Evolutionary conservation across 331 rosid species (phyloP).

Genomic region (Quercus lobata): DNA sequence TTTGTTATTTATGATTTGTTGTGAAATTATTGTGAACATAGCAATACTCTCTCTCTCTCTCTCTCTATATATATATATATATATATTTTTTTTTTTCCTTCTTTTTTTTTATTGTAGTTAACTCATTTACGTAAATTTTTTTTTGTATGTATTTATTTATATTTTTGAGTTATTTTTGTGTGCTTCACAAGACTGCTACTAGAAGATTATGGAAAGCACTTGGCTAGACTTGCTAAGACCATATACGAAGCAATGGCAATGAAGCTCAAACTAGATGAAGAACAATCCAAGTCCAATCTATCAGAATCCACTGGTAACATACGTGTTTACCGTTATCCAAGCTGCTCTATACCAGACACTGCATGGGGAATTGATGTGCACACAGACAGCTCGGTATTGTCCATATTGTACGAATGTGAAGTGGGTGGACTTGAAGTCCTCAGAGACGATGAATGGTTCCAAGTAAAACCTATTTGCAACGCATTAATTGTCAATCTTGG

Average conservation of each 20-base stretch:
- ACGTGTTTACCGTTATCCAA: conserved; percentile 61
- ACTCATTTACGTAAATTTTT: not conserved
- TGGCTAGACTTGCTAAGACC: conserved; percentile 31
- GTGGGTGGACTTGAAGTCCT: conserved; percentile 51
- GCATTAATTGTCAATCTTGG: conserved; percentile 68
- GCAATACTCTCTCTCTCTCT: too few species aligned
- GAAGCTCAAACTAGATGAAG: conserved; percentile 27
- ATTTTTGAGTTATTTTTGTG: not conserved
- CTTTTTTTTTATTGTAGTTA: too few species aligned
- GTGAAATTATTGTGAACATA: too few species aligned
- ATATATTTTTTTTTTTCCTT: accelerated
- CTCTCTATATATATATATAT: too few species aligned
- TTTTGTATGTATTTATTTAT: not conserved
- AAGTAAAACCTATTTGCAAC: conserved; percentile 37
- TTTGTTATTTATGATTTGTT: too few species aligned
- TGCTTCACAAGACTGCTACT: conserved; percentile 24
- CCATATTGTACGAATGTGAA: conserved; percentile 43
- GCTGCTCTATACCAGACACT: not conserved
- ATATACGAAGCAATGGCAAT: conserved; percentile 32
- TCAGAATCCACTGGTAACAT: conserved; percentile 31
- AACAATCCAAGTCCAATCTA: conserved; percentile 8
- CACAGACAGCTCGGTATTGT: conserved; percentile 58
- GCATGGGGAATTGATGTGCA: conserved; percentile 56
- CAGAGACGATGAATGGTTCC: conserved; percentile 37
- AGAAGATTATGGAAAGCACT: conserved; percentile 45